Conservation (phyloP, 2,329 filamentous ascomycete species). For the Colletotrichum theobromicola region DNA sequence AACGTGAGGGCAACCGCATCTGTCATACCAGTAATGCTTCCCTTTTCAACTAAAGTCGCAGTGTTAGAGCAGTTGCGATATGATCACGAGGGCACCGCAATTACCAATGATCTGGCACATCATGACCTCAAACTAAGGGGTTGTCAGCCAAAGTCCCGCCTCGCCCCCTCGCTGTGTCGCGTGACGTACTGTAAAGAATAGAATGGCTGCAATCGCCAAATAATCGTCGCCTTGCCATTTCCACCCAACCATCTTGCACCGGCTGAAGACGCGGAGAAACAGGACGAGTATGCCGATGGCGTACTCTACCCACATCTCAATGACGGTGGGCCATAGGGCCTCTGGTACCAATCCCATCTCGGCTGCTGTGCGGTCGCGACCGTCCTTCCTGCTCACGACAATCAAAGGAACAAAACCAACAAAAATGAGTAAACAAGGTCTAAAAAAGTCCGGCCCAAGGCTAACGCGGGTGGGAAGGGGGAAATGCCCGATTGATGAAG, state of each 20-base stretch:
- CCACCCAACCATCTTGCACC: background rate
- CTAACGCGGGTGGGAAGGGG: background rate
- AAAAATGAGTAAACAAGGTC: background rate
- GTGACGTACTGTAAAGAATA: constrained; percentile 12
- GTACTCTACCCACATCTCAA: constrained; percentile 20
- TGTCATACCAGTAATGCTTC: constrained; percentile 16
- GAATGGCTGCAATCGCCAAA: background rate
- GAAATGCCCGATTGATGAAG: background rate
- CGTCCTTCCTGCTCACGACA: background rate
- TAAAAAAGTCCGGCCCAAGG: background rate
- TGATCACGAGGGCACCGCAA: background rate
- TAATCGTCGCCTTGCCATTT: constrained; percentile 16
- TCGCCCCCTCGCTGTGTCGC: background rate
- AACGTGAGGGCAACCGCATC: background rate
- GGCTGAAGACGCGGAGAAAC: constrained; percentile 3
- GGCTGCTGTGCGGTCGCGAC: background rate
- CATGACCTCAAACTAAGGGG: constrained; percentile 9
- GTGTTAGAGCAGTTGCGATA: background rate
- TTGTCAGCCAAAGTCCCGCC: background rate
- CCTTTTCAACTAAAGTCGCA: constrained; percentile 1
- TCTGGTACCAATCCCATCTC: constrained; percentile 1
- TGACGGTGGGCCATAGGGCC: background rate
- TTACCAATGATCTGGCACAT: constrained; percentile 19
- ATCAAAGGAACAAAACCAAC: background rate
- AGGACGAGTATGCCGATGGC: constrained; percentile 3